Base-by-base conservation (phyloP, 768 basidiomycete genomes). In the Leccinum obscurum region DNA sequence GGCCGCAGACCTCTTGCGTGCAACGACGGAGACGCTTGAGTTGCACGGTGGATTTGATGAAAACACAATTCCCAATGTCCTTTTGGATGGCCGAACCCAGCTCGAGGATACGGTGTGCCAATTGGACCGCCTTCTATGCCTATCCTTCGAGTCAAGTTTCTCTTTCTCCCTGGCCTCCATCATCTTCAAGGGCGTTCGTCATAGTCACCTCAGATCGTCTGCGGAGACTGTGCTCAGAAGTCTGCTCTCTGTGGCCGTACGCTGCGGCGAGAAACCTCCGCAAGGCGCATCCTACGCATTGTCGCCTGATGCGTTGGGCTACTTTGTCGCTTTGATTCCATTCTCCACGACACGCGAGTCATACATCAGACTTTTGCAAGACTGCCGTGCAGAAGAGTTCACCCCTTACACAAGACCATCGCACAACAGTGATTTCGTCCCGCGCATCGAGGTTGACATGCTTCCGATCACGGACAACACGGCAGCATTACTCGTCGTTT, bases 131-230 rank as follows among this genome's bases (percentile, higher is more conserved):
- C 74, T 88, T 48, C 77, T 92, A 15, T 84, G 85, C 41, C 75
- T 96, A 28, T 90, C 89, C 0, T 95, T 95, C 75, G 88, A 90
- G 39, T 74, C 76, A 24, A 88, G 80, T 70, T 90, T 93, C 75
- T 90, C 91, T 7, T 92, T 95, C 74, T 87, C 90, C 13, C 74
- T 97, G 20, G 87, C 92, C 1, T 80, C 91, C 0, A 82, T 93
- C 64, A 84, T 96, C 52, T 92, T 94, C 82, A 94, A 95, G 70
- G 93, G 93, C 44, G 76, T 94, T 57, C 85, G 93, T 26, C 86
- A 88, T 64, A 80, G 85, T 2, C 78, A 80, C 3, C 80, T 92
- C 63, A 83, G 77, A 55, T 83, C 85, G 7, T 80, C 84, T 13
- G 86, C 89, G 2, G 83, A 85, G 63, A 77, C 77, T 4, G 81